Conservation (phyloP, 73 alveolate species). For the Blepharisma japonicum region DNA sequence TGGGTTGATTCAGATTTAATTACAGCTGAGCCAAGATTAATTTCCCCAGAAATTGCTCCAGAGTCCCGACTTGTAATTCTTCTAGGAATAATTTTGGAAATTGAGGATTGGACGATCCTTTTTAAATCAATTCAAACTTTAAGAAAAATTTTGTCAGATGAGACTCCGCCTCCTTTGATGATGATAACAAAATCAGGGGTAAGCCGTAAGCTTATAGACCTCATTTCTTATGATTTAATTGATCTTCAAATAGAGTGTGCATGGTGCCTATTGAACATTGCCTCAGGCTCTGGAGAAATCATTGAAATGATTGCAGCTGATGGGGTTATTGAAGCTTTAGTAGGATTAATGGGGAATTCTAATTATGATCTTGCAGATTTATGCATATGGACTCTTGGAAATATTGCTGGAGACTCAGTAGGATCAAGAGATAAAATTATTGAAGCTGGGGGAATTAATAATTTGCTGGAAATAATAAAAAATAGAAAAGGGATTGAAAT, state of each 20-base stretch:
- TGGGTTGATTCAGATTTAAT: not conserved
- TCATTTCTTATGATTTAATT: conserved; percentile 66
- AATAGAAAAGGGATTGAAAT: conserved; percentile 33
- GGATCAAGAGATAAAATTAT: conserved; percentile 76
- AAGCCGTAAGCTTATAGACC: conserved; percentile 82
- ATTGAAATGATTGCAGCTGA: conserved; percentile 79
- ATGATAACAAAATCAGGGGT: conserved; percentile 89
- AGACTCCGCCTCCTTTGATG: conserved; percentile 77
- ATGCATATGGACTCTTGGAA: conserved; percentile 94
- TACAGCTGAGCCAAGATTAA: not conserved
- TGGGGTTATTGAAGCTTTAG: conserved; percentile 81
- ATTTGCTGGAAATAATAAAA: no score
- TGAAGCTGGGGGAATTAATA: conserved; percentile 17
- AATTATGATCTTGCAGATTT: conserved; percentile 80
- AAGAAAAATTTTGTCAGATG: conserved; percentile 88
- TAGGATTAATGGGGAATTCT: conserved; percentile 68
- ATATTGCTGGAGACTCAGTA: conserved; percentile 90
- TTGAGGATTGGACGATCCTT: conserved; percentile 12
- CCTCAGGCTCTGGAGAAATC: conserved; percentile 88
- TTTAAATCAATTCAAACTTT: conserved; percentile 54
- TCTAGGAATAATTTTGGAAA: not conserved
- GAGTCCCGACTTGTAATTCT: not conserved
- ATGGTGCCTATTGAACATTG: conserved; percentile 94
- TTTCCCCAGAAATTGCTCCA: no score
- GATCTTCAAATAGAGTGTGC: conserved; percentile 91